Base-by-base conservation (phyloP, 495 filamentous ascomycete species). In the Bombardia bombarda region DNA sequence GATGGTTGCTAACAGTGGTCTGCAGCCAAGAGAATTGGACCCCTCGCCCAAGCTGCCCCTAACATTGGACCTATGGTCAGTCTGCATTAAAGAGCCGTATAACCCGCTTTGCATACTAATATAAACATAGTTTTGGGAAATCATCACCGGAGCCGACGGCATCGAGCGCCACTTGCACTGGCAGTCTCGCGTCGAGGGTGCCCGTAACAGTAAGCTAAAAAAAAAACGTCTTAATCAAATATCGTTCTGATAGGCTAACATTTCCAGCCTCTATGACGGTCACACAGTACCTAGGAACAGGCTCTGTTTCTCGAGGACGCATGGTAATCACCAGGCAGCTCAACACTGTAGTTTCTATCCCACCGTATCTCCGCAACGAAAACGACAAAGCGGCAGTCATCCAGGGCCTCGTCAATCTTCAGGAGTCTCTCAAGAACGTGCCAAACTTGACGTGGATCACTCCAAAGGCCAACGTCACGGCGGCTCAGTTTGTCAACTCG, bases 21-120 rank as follows among this genome's bases (percentile, higher is more conserved):
- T 53, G 45, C 67, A 56, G 68, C 59, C 43, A 67, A 72, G 26
- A 64, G 77, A 19, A 72, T 67, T 32, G 83, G 82, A 33, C 74
- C 80, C 31, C 62, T 85, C 13, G 73, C 83, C 20, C 78, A 83
- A 57, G 73, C 83, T 45, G 82, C 82, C 45, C 81, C 82, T 32
- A 74, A 77, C 42, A 79, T 80, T 30, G 73, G 73, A 4, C 69
- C 76, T 7, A 72, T 82, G 28, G 50, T 56, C 23, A 42, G 53
- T 46, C 19, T 21, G 7, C 19, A 8, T 35, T 7, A 1, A 13
- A 0, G 3, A 38, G 24, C 25, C 9, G 38, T 36, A 9, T 45
- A 32, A 17, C 18, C 18, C 16, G 14, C 7, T 16, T 14, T 2
- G 14, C 14, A 16, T 16, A 3, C 7, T 7, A 10, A 31, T 6